These are phyloP conservation scores for Karstenula rhodostoma DNA, from an alignment of 2,329 filamentous ascomycete genomes.

Conservation along the genomic window DNA sequence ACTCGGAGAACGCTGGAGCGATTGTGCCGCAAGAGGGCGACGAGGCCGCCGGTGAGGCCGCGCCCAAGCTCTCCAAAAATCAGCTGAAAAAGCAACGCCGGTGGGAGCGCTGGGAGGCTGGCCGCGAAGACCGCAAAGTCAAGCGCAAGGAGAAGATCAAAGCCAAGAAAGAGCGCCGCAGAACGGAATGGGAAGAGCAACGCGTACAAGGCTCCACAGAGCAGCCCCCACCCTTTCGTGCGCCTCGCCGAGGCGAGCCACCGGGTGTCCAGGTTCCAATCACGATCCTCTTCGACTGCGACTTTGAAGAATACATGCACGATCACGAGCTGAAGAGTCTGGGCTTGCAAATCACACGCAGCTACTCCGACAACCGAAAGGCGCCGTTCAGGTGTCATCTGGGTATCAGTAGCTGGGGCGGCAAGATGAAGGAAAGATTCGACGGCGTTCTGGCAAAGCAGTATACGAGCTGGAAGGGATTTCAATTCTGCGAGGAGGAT, in stretches of 20 bases:
- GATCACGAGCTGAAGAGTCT: slow-evolving; percentile 87
- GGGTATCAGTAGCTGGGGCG: slow-evolving; percentile 79
- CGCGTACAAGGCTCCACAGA: slow-evolving; percentile 32
- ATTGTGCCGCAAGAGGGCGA: neutral
- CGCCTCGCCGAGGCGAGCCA: slow-evolving; percentile 33
- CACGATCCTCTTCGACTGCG: slow-evolving; percentile 86
- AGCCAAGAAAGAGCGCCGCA: slow-evolving; percentile 61
- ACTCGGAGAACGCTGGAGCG: neutral
- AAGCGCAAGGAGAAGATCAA: slow-evolving; percentile 65
- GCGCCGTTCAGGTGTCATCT: slow-evolving; percentile 74
- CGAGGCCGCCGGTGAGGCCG: slow-evolving; percentile 12
- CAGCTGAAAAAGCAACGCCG: slow-evolving; percentile 81
- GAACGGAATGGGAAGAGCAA: slow-evolving; percentile 53
- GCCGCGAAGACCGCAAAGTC: slow-evolving; percentile 65
- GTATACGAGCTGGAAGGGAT: slow-evolving; percentile 80
- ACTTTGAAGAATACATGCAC: slow-evolving; percentile 89
- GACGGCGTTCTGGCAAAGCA: slow-evolving; percentile 75
- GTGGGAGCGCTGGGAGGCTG: slow-evolving; percentile 78
- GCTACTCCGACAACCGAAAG: slow-evolving; percentile 86
- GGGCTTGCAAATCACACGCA: slow-evolving; percentile 81
- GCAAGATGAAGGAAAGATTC: slow-evolving; percentile 77
- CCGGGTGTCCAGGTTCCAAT: slow-evolving; percentile 72
- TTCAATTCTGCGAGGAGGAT: slow-evolving; percentile 76
- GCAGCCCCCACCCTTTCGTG: slow-evolving; percentile 26
- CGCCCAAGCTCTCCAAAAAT: slow-evolving; percentile 75